phyloP scores from a whole-genome alignment of 805 yeast genomes.

The Candida montana region DNA sequence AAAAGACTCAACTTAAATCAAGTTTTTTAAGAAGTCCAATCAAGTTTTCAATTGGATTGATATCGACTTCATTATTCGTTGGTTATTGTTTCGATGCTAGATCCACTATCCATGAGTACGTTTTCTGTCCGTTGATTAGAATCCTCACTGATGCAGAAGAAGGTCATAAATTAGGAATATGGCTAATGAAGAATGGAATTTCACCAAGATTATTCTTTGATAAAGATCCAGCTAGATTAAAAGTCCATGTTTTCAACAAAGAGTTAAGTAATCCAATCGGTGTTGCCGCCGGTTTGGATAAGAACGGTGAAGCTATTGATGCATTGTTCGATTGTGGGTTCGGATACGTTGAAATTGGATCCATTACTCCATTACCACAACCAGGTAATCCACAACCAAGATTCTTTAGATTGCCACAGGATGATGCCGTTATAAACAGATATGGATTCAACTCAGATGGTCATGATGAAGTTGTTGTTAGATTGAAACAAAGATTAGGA shows the following conservation, averaged over 20 bases:
- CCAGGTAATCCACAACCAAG: slow-evolving; percentile 94
- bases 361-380: slow-evolving; percentile 88
- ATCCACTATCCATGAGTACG: slow-evolving; percentile 76
- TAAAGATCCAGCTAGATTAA: slow-evolving; percentile 44
- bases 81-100: slow-evolving; percentile 69
- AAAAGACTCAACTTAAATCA: slow-evolving; percentile 5
- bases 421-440: slow-evolving; percentile 88
- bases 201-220: slow-evolving; percentile 57
- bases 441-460: slow-evolving; percentile 95
- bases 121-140: slow-evolving; percentile 73
- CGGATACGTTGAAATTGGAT: slow-evolving; percentile 87
- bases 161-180: slow-evolving; percentile 76
- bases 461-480: slow-evolving; percentile 64
- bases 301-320: slow-evolving; percentile 89
- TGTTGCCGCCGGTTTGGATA: slow-evolving; percentile 93
- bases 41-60: slow-evolving; percentile 21
- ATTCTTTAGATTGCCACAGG: slow-evolving; percentile 78
- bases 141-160: slow-evolving; percentile 72
- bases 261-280: slow-evolving; percentile 75
- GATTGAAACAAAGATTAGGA: slow-evolving; percentile 60
- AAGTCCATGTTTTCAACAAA: slow-evolving; percentile 61
- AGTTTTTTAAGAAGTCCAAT: slow-evolving; percentile 13
- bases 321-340: slow-evolving; percentile 73
- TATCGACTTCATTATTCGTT: slow-evolving; percentile 36
- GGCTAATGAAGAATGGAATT: slow-evolving; percentile 61